Evolutionary conservation across 2,329 filamentous ascomycete species (phyloP).

Genomic region (Ceratocystiopsis brevicomis): DNA sequence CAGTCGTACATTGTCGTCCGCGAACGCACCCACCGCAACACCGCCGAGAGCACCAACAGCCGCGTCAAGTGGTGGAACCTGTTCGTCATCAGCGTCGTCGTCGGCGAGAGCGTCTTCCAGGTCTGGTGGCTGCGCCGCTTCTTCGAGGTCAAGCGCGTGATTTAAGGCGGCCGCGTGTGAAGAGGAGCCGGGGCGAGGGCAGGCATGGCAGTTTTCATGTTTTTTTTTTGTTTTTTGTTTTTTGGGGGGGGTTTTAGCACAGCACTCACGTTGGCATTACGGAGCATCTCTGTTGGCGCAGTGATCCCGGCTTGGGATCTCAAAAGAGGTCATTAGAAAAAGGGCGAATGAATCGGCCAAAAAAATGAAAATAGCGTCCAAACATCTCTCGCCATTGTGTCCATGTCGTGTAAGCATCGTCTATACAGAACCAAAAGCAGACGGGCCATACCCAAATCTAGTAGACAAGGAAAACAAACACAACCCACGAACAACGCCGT

Average conservation of each 20-base stretch:
- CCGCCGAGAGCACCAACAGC: constrained; percentile 91
- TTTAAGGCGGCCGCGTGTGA: constrained; percentile 20
- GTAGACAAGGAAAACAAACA: too few relatives aligned
- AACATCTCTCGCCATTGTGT: not conserved
- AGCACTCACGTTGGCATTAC: too few relatives aligned
- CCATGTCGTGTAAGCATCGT: too few relatives aligned
- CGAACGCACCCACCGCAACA: constrained; percentile 93
- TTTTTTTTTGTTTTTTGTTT: too few relatives aligned
- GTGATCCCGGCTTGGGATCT: too few relatives aligned
- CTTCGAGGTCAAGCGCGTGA: constrained; percentile 67
- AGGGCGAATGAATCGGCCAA: not conserved
- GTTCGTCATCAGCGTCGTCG: constrained; percentile 76
- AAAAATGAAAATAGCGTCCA: too few relatives aligned
- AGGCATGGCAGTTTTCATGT: not conserved
- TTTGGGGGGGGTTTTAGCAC: too few relatives aligned
- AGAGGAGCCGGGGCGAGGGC: too few relatives aligned
- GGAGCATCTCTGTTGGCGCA: too few relatives aligned
- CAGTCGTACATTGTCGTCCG: constrained; percentile 91
- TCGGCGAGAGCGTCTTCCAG: constrained; percentile 90
- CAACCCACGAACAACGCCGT: not conserved
- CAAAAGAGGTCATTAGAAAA: too few relatives aligned
- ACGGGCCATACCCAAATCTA: not conserved
- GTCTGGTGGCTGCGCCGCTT: constrained; percentile 99
- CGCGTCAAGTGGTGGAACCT: constrained; percentile 99
- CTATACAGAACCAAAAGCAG: too few relatives aligned